Percentiles rank a stretch among this genome's conserved stretches.
Conservation (phyloP, 176 grass and related monocot species). For the Zoysia japonica region DNA sequence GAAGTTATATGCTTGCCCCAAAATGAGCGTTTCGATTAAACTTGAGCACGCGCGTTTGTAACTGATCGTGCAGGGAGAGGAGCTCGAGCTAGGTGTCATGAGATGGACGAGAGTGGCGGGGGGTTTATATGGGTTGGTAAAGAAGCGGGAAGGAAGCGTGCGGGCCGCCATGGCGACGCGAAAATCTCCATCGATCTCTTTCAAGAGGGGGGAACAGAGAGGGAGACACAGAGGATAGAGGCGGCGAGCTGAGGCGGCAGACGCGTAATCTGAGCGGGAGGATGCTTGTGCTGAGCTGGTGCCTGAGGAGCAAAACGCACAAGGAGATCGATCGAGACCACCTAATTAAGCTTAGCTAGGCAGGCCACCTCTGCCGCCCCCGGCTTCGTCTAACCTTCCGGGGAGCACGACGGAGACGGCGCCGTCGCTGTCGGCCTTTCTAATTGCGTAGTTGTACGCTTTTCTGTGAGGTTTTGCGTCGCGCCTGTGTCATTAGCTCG, state of each 20-base stretch:
- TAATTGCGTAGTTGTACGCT: not conserved
- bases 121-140: slow-evolving; percentile 58
- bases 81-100: slow-evolving; percentile 28
- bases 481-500: not conserved
- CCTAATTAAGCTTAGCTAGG: slow-evolving; percentile 18
- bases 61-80: slow-evolving; percentile 1
- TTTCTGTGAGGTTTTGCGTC: slow-evolving; percentile 1
- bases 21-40: not conserved
- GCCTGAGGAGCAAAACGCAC: slow-evolving; percentile 42
- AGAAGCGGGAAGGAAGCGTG: slow-evolving; percentile 61
- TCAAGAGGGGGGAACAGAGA: not conserved
- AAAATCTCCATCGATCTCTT: not conserved
- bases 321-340: slow-evolving; percentile 3
- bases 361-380: not conserved
- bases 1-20: not conserved
- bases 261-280: slow-evolving; percentile 59
- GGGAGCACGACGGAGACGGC: slow-evolving; percentile 14
- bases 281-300: slow-evolving; percentile 64
- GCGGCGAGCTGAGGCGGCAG: slow-evolving; percentile 3
- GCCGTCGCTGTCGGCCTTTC: slow-evolving; percentile 40
- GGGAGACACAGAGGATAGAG: not conserved
- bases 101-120: slow-evolving; percentile 19
- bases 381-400: slow-evolving; percentile 49
- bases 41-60: not conserved
- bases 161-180: slow-evolving; percentile 38